Percentiles rank a stretch among this genome's conserved stretches.
These are phyloP conservation scores for Monilinia laxa DNA, from an alignment of 2,329 filamentous ascomycete genomes.

Conservation along the genomic window DNA sequence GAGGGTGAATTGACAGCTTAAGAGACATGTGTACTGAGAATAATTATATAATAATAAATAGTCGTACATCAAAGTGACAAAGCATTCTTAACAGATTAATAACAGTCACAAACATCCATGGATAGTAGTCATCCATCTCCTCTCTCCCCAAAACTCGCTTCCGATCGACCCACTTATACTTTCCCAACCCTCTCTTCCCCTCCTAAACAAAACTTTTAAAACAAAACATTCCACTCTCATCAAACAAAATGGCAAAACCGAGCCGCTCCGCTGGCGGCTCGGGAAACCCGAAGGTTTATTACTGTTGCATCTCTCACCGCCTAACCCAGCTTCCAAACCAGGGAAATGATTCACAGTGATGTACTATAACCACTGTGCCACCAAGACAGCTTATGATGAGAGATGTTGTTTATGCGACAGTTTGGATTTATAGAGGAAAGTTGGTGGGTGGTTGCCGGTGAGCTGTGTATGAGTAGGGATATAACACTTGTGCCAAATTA, in stretches of 20 bases:
- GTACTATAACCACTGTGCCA: neutral
- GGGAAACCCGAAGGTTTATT: neutral
- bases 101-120: neutral
- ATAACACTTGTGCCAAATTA: no score
- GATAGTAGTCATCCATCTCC: neutral
- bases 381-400: neutral
- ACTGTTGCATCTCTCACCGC: neutral
- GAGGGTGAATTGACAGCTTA: neutral
- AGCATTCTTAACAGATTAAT: neutral
- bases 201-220: neutral
- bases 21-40: slow-evolving; percentile 44
- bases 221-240: neutral
- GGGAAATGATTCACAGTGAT: neutral
- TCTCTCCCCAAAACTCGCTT: neutral
- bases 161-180: neutral
- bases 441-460: no score
- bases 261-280: no score
- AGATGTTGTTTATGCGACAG: neutral
- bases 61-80: neutral
- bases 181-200: neutral
- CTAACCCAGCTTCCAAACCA: neutral
- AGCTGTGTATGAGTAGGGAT: no score
- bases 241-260: neutral
- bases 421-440: neutral
- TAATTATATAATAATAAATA: neutral